Percentiles rank a stretch among this genome's conserved stretches.
Evolutionary conservation across 2,329 filamentous ascomycete genomes (phyloP).

Genomic region (Davidsoniella australis): DNA sequence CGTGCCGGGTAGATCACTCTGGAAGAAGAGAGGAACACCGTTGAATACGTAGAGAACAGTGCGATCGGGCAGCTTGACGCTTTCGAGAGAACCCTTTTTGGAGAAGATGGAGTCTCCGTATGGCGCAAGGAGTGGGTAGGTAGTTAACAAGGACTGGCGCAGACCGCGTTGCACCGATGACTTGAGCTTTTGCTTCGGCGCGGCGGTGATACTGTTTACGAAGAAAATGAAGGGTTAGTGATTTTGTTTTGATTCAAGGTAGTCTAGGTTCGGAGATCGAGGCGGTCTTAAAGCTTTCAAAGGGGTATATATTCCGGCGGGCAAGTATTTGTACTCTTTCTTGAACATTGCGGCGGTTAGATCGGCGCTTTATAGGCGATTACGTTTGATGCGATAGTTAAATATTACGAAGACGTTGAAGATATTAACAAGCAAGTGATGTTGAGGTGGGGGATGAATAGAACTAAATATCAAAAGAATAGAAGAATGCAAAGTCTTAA

Average conservation of each 20-base stretch:
- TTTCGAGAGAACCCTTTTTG: constrained; percentile 80
- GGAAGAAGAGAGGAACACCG: constrained; percentile 71
- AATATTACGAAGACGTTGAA: too few species aligned
- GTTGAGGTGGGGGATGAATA: too few species aligned
- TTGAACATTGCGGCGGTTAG: constrained; percentile 57
- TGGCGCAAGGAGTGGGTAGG: constrained; percentile 71
- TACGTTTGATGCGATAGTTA: too few species aligned
- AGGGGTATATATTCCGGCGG: neutral
- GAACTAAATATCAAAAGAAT: too few species aligned
- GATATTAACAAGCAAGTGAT: too few species aligned
- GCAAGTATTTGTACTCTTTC: constrained; percentile 51
- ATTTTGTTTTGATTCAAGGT: too few species aligned
- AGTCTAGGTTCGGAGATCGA: too few species aligned
- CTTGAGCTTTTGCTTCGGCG: constrained; percentile 90
- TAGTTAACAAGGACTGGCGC: constrained; percentile 63
- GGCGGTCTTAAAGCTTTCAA: neutral
- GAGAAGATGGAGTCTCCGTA: constrained; percentile 89
- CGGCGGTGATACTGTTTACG: constrained; percentile 45
- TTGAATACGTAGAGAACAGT: constrained; percentile 77
- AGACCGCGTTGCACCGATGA: constrained; percentile 83
- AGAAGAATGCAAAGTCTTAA: too few species aligned
- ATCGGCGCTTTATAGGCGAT: neutral
- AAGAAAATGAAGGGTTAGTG: neutral
- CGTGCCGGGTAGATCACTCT: constrained; percentile 46
- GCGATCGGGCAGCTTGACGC: constrained; percentile 85